These are phyloP conservation scores for Helotiales sp. DNA, from an alignment of 2,329 filamentous ascomycete species.

Conservation along the genomic window DNA sequence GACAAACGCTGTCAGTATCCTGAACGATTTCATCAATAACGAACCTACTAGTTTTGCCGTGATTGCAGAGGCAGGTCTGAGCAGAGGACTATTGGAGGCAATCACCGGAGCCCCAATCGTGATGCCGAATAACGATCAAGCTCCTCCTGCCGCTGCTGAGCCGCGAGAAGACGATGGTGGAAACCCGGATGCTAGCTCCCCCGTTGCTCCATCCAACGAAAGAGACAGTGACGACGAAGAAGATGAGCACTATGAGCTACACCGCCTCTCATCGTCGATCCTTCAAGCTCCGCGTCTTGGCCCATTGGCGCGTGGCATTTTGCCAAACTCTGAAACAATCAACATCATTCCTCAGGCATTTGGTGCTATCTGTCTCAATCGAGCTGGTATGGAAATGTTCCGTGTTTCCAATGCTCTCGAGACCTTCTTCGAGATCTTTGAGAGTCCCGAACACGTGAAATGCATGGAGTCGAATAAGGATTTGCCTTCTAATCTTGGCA, in stretches of 20 bases:
- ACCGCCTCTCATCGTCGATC: conserved; percentile 53
- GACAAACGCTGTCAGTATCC: conserved; percentile 88
- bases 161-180: conserved; percentile 31
- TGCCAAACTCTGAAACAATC: conserved; percentile 88
- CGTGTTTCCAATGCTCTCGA: conserved; percentile 79
- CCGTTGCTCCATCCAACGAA: conserved; percentile 21
- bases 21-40: conserved; percentile 97
- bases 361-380: conserved; percentile 91
- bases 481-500: conserved; percentile 73
- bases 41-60: conserved; percentile 97
- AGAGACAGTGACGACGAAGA: conserved; percentile 38
- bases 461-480: conserved; percentile 75
- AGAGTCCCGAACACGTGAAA: conserved; percentile 85
- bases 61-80: conserved; percentile 90
- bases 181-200: conserved; percentile 30
- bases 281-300: conserved; percentile 46
- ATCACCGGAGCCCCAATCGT: conserved; percentile 57
- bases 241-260: conserved; percentile 45
- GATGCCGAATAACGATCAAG: conserved; percentile 34
- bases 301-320: conserved; percentile 67
- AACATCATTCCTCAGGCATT: conserved; percentile 83
- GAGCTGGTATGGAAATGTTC: conserved; percentile 83
- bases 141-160: neutral
- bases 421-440: conserved; percentile 93
- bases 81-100: conserved; percentile 80